Evolutionary conservation across 2,329 filamentous ascomycete genomes (phyloP).

Genomic region (Ilyonectria destructans): DNA sequence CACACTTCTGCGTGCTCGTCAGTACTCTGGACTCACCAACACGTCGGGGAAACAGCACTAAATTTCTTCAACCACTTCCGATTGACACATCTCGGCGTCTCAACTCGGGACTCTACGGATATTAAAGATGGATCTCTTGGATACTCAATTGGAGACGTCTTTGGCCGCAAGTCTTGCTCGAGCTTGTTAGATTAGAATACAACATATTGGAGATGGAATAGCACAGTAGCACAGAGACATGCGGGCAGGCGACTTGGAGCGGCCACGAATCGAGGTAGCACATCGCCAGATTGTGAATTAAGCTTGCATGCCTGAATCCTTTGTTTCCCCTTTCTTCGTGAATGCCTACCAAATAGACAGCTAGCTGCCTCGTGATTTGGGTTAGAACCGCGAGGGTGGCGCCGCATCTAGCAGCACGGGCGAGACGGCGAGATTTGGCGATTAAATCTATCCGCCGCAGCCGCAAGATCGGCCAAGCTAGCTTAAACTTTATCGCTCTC

Average conservation of each 20-base stretch:
- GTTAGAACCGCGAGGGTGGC: not conserved
- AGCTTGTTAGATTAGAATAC: slow-evolving; percentile 31
- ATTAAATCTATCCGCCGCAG: not conserved
- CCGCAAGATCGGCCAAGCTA: not conserved
- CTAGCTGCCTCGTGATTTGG: not conserved
- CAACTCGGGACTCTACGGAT: slow-evolving; percentile 22
- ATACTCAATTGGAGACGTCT: slow-evolving; percentile 29
- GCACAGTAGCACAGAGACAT: slow-evolving; percentile 47
- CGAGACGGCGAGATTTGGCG: not conserved
- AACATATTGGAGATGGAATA: slow-evolving; percentile 29
- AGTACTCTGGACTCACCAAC: slow-evolving; percentile 31
- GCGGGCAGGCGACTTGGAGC: slow-evolving; percentile 39
- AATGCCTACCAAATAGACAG: not conserved
- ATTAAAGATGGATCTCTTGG: slow-evolving; percentile 31
- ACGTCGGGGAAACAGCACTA: slow-evolving; percentile 43
- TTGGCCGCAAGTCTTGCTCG: slow-evolving; percentile 23
- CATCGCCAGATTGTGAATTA: slow-evolving; percentile 45
- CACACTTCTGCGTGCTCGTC: not conserved
- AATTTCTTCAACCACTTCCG: slow-evolving; percentile 39
- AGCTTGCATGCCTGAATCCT: slow-evolving; percentile 45
- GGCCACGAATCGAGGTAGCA: slow-evolving; percentile 42
- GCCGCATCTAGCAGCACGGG: not conserved
- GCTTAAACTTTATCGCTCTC: not conserved
- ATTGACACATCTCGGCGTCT: slow-evolving; percentile 35
- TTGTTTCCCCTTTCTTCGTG: not conserved